Evolutionary conservation across 2,329 filamentous ascomycete species (phyloP).

Genomic region (Phaeophleospora eucalypticola): DNA sequence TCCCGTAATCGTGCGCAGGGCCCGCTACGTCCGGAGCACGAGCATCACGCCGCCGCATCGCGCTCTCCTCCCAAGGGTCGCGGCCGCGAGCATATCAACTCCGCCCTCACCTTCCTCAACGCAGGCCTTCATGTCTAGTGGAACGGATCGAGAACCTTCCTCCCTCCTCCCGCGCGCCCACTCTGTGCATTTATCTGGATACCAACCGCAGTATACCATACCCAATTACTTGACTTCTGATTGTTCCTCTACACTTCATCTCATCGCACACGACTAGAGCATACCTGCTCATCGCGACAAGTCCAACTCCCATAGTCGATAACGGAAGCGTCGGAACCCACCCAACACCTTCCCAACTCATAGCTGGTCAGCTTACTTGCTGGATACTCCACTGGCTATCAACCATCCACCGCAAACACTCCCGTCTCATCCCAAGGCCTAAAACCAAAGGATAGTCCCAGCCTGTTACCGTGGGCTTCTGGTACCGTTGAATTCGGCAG

Average conservation of each 20-base stretch:
- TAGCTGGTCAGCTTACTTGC: not conserved
- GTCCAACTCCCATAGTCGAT: too few species aligned
- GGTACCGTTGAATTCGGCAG: not conserved
- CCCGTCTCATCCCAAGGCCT: not conserved
- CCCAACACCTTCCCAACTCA: not conserved
- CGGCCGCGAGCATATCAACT: constrained; percentile 16
- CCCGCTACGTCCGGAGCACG: constrained; percentile 14
- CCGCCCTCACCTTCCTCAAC: constrained; percentile 9
- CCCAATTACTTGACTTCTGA: not conserved
- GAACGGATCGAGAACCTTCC: constrained; percentile 17
- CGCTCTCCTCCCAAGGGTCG: constrained; percentile 6
- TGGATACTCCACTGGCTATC: not conserved
- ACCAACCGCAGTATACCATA: not conserved
- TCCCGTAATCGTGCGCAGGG: constrained; percentile 15
- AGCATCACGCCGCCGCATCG: constrained; percentile 7
- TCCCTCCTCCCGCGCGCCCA: constrained; percentile 8
- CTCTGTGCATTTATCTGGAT: constrained; percentile 2
- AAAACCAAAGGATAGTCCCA: not conserved
- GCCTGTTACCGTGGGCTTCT: not conserved
- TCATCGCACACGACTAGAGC: too few species aligned
- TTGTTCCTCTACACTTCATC: not conserved
- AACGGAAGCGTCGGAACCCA: not conserved
- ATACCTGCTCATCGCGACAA: too few species aligned
- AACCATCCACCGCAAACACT: not conserved
- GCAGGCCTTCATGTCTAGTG: constrained; percentile 18